These are phyloP conservation scores for Pythium utonaiense DNA, from an alignment of 352 stramenopile genomes.

Conservation along the genomic window DNA sequence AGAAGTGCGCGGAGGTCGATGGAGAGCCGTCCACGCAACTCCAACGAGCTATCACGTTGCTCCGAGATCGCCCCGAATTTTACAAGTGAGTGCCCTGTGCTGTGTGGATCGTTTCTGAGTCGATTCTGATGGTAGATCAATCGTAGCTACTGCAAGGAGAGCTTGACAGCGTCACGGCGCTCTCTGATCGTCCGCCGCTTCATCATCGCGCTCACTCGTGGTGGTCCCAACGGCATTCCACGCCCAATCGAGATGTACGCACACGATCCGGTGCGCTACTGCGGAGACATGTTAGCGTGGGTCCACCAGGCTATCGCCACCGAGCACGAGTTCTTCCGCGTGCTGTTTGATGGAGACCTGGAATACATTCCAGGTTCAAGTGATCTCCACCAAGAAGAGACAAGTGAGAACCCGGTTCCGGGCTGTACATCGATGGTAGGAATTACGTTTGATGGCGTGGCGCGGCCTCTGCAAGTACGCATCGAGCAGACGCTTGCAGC, in stretches of 20 bases:
- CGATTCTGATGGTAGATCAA: neutral
- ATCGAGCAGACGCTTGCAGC: constrained; percentile 60
- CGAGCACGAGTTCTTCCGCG: constrained; percentile 78
- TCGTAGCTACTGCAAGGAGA: constrained; percentile 79
- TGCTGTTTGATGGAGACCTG: constrained; percentile 67
- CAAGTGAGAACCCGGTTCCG: neutral
- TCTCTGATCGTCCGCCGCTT: constrained; percentile 72
- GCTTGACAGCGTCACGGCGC: constrained; percentile 45
- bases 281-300: constrained; percentile 88
- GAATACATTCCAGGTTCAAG: constrained; percentile 22
- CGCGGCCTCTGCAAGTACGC: constrained; percentile 54
- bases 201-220: constrained; percentile 69
- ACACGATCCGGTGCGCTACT: constrained; percentile 85
- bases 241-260: constrained; percentile 86
- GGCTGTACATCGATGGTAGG: constrained; percentile 51
- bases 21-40: constrained; percentile 58
- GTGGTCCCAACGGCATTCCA: constrained; percentile 66
- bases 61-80: constrained; percentile 66
- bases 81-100: constrained; percentile 67
- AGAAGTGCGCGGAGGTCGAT: constrained; percentile 68
- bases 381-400: neutral
- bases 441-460: constrained; percentile 53
- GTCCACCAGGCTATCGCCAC: constrained; percentile 80
- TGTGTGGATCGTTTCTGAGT: neutral
- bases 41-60: constrained; percentile 61